Evolutionary conservation across 495 filamentous ascomycete species (phyloP).

Genomic region (Penicillium canescens): DNA sequence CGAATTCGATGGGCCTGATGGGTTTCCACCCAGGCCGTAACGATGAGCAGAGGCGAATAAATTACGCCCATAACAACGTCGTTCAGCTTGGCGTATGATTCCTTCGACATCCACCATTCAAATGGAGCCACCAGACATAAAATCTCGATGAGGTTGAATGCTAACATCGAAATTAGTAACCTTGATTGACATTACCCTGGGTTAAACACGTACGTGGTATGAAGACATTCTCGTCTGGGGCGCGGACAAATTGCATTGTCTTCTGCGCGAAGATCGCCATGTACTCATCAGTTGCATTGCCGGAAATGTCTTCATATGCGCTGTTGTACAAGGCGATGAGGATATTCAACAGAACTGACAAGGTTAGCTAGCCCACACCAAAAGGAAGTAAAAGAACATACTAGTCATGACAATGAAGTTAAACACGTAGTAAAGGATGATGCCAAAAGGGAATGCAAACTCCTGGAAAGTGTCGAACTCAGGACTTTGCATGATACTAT

Average conservation of each 20-base stretch:
- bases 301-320: conserved; percentile 94
- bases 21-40: conserved; percentile 76
- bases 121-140: conserved; percentile 76
- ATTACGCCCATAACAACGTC: conserved; percentile 82
- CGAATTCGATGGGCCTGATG: conserved; percentile 66
- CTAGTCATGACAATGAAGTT: conserved; percentile 93
- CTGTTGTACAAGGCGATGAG: conserved; percentile 96
- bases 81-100: conserved; percentile 74
- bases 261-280: conserved; percentile 88
- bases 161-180: conserved; percentile 15
- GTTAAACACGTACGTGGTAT: conserved; percentile 65
- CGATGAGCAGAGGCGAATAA: conserved; percentile 80
- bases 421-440: conserved; percentile 92
- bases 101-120: conserved; percentile 88
- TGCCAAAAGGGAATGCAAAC: conserved; percentile 75
- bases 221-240: conserved; percentile 97
- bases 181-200: too few relatives aligned
- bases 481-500: conserved; percentile 83
- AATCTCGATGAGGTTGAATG: conserved; percentile 92
- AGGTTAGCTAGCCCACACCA: conserved; percentile 19
- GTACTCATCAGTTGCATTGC: conserved; percentile 92
- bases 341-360: conserved; percentile 79
- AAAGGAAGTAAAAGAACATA: conserved; percentile 19
- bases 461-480: conserved; percentile 88
- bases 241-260: conserved; percentile 93